Evolutionary conservation across 768 basidiomycete genomes (phyloP), one percentile per base, ranked within the genome.

Genomic region (Clitopilus passeckerianus): DNA sequence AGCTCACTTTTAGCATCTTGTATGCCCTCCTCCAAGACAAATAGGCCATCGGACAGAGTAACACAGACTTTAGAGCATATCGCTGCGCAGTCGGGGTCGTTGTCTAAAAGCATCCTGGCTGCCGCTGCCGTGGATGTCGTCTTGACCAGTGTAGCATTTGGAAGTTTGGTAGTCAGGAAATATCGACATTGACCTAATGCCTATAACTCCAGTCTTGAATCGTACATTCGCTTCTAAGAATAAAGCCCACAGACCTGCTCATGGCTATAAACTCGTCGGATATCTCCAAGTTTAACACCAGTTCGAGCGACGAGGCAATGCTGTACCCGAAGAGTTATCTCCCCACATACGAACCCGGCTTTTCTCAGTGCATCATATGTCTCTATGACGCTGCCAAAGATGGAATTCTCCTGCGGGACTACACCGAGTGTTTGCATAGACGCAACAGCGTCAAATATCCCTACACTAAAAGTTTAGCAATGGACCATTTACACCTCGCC

Each of bases 351-450:
- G 65, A 84, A 87, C 7, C 74, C 79, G 14, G 70, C 68, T n/a
- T 60, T 63, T 23, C 86, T 85, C 53, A 92, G 72, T 34, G 74
- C 61, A 65, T 91, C 86, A 66, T 89, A 91, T 1, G 89, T 89
- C 70, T 93, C 91, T 20, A 83, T 72, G 6, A 93, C 91, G 16
- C 74, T 76, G 10, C 91, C 91, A 63, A 86, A 87, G 34, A 84
- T 87, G 15, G 85, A 85, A 64, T 93, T 93, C 71, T 93, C 91
- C 69, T 90, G 87, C 20, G 91, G 91, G 27, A 92, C 76, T n/a
- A 93, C 77, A 23, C 82, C 90, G 53, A 84, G 76, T 23, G 79
- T 71, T 14, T 72, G 66, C 6, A 67, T 68, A 10, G 73, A 58
- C 6, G 81, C 78, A 41, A 92, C 70, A 16, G 79, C 70, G 46